Base-by-base conservation (phyloP, 495 filamentous ascomycete genomes). In the Clavariopsis aquatica region DNA sequence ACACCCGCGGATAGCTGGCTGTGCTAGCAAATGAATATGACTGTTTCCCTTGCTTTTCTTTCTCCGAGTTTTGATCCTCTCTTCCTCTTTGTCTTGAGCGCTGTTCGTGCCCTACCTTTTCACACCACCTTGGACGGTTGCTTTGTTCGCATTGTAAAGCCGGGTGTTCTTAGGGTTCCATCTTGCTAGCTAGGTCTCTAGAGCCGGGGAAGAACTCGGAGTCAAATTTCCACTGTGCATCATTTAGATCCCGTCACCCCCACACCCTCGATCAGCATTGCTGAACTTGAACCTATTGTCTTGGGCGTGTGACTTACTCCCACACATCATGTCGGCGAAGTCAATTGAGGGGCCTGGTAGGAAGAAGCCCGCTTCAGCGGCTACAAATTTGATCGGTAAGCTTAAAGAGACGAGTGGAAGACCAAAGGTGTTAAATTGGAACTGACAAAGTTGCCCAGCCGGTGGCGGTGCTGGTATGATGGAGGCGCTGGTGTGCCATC, bases 401-500 rank as follows among this genome's bases (percentile, higher is more conserved):
- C 17, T 15, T 49, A n/a, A 20, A 45, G 28, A 12, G 52, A 36
- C 5, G 15, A 17, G 15, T 53, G 8, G 22, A 53, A 12, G 15
- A 12, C 10, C 2, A 41, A 3, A 41, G 9, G 31, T 10, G 31
- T 1, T 19, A 22, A 29, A 1, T 28, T 20, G 12, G 1, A 1
- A 34, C 59, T 68, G 41, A 69, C 36, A 49, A 51, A 10, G 43
- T 28, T 6, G 38, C 27, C 66, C 72, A 98, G 94, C 95, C 78
- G 95, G 95, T 74, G 95, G 95, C 74, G 93, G 91, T 73, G 95
- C 95, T 56, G 95, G 95, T 73, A 96, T 98, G 91, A 98, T 97
- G 90, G 95, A 99, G 79, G 95, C 95, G 27, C 85, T 99, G 53
- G 91, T 84, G 62, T 99, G 95, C 78, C 95, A 99, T 81, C 95